Evolutionary conservation across 1,284 basidiomycete genomes (phyloP), one percentile per base, ranked within the genome.

Genomic region (Apiotrichum domesticum): DNA sequence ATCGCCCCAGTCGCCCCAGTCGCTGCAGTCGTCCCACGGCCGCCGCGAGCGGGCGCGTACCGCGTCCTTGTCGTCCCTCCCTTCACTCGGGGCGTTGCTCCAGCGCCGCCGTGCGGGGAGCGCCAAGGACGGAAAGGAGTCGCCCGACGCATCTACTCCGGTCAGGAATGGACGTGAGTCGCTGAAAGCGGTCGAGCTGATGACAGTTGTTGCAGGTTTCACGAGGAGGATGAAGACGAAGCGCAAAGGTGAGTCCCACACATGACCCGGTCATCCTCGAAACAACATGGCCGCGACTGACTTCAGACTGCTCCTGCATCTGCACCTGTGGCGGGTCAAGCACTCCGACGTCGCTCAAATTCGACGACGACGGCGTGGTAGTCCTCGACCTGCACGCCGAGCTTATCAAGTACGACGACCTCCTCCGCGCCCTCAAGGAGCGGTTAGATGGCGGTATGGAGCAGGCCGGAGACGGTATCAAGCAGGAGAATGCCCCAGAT

Each of bases 311-410:
- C 21, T 49, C 47, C 21, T 49, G 47, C 35, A 11, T 6, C 7
- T 49, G 47, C 15, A 49, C 47, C 15, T 49, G 47, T 15, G 47
- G 47, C n/a, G 21, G 21, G 21, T 10, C 15, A 7, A n/a, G 6
- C 1, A 8, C 47, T 6, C 15, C 47, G 10, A 49, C 15, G 9
- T 2, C 35, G 3, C 47, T 49, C 21, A 49, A 49, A 10, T 49
- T 49, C 40, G 47, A 49, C 21, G 47, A 49, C 21, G 47, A 49
- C 35, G 47, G 35, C 3, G 47, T 49, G 8, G 47, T 49, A 9
- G 47, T 49, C 8, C 34, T 49, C 10, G 47, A 49, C 35, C 47
- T 49, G 11, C 47, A 49, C 7, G 47, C 47, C 35, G 47, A 49
- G 47, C n/a, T 49, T 9, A 37, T 49, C 35, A 35, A 34, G 9